phyloP scores from a whole-genome alignment of 2,329 filamentous ascomycete genomes.

The Calonectria leucothoes region DNA sequence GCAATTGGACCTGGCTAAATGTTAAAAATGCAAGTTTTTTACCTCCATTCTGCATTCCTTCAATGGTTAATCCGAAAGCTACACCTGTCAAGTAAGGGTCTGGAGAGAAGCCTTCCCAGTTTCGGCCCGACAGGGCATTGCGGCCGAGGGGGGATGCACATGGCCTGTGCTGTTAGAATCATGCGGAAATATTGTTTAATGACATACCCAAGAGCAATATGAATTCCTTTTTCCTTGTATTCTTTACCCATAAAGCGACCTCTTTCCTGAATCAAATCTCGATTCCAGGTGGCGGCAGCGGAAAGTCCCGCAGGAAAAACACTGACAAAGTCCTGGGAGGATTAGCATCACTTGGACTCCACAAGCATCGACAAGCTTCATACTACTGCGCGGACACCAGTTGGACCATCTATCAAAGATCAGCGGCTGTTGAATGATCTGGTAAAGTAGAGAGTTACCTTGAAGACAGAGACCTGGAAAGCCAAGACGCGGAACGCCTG shows the following conservation, averaged over 20 bases:
- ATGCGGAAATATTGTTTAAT: not conserved
- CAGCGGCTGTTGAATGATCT: not conserved
- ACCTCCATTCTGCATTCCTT: slow-evolving; percentile 2
- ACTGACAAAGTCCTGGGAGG: not conserved
- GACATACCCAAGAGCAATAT: not conserved
- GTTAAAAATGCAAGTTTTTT: not conserved
- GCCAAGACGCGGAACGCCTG: not conserved
- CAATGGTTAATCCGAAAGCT: not conserved
- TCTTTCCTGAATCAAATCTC: not conserved
- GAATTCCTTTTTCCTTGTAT: not conserved
- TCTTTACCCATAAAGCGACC: not conserved
- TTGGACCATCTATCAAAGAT: not conserved
- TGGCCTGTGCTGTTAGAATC: not conserved
- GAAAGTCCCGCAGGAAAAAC: not conserved
- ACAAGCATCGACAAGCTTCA: not conserved
- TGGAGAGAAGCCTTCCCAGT: slow-evolving; percentile 12
- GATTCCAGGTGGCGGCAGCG: not conserved
- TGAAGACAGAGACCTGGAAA: slow-evolving; percentile 1
- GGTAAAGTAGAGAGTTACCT: not conserved
- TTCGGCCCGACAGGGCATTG: not conserved
- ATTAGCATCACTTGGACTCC: not conserved
- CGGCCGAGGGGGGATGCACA: not conserved
- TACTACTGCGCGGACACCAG: not conserved
- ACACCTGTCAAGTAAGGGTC: slow-evolving; percentile 5
- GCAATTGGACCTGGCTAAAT: not conserved